phyloP scores from a whole-genome alignment of 805 yeast species.

The Candida alai region DNA sequence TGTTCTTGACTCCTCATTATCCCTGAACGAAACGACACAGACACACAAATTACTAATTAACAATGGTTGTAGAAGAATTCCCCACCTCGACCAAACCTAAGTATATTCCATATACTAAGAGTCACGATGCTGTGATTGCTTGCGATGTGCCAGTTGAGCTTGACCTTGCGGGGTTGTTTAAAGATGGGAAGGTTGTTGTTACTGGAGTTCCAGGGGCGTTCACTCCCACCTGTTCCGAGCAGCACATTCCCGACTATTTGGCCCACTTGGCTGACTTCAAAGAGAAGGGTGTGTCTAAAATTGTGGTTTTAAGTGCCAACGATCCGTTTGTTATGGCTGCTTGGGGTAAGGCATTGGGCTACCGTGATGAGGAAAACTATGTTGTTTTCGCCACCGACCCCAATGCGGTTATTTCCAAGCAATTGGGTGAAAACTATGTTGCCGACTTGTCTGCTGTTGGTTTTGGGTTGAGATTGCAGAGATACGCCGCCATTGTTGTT shows the following conservation, averaged over 20 bases:
- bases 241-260: conserved; percentile 37
- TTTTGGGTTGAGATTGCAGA: conserved; percentile 37
- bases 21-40: not conserved
- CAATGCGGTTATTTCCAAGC: conserved; percentile 28
- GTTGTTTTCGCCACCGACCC: conserved; percentile 41
- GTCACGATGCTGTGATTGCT: conserved; percentile 31
- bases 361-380: conserved; percentile 27
- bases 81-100: conserved; percentile 35
- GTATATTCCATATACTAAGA: conserved; percentile 40
- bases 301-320: conserved; percentile 37
- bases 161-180: conserved; percentile 30
- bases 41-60: conserved; percentile 5
- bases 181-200: conserved; percentile 56
- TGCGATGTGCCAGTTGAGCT: conserved; percentile 36
- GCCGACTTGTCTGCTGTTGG: conserved; percentile 45
- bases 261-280: conserved; percentile 44
- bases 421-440: conserved; percentile 49
- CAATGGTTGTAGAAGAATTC: conserved; percentile 25
- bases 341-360: conserved; percentile 46
- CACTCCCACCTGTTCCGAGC: conserved; percentile 54
- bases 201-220: conserved; percentile 86
- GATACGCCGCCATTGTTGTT: conserved; percentile 72
- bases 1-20: not conserved
- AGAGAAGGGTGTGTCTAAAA: conserved; percentile 28
- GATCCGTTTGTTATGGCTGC: conserved; percentile 43